These are phyloP conservation scores for Trypanosoma avium DNA, from an alignment of 208 protist genomes.

Conservation along the genomic window DNA sequence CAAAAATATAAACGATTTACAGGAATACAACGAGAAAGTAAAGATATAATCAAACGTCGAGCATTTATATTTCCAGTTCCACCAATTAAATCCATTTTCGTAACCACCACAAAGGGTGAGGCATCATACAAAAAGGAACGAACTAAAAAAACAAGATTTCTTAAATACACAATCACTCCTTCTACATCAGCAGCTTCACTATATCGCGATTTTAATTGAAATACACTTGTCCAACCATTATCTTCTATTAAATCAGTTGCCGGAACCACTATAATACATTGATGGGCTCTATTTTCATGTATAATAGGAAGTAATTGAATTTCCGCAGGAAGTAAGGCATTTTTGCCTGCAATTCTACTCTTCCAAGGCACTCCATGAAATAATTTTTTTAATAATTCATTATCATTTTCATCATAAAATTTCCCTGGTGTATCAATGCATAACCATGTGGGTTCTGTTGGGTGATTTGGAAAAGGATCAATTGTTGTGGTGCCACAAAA, in stretches of 20 bases:
- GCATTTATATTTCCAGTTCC: conserved; percentile 45
- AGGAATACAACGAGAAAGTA: conserved; percentile 64
- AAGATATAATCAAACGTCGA: conserved; percentile 33
- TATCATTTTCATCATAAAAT: conserved; percentile 45
- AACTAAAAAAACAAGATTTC: conserved; percentile 41
- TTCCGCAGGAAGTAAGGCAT: conserved; percentile 33
- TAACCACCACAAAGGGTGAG: conserved; percentile 69
- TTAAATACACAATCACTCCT: conserved; percentile 50
- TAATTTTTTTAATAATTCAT: conserved; percentile 46
- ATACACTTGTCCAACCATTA: conserved; percentile 53
- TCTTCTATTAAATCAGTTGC: conserved; percentile 78
- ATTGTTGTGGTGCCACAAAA: conserved; percentile 76
- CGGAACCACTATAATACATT: conserved; percentile 71
- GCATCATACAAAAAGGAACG: conserved; percentile 57
- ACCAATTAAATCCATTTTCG: conserved; percentile 83
- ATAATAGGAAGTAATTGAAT: conserved; percentile 40
- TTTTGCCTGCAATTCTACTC: conserved; percentile 48
- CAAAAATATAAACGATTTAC: conserved; percentile 76
- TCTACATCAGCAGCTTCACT: conserved; percentile 38
- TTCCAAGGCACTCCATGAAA: conserved; percentile 72
- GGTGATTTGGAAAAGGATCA: conserved; percentile 70
- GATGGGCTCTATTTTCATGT: conserved; percentile 58
- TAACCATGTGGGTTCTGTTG: conserved; percentile 62
- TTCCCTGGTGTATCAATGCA: conserved; percentile 82
- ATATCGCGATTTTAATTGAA: conserved; percentile 56